These are phyloP conservation scores for Ceratocystis diversiconidia DNA, from an alignment of 2,329 filamentous ascomycete species.

Conservation along the genomic window DNA sequence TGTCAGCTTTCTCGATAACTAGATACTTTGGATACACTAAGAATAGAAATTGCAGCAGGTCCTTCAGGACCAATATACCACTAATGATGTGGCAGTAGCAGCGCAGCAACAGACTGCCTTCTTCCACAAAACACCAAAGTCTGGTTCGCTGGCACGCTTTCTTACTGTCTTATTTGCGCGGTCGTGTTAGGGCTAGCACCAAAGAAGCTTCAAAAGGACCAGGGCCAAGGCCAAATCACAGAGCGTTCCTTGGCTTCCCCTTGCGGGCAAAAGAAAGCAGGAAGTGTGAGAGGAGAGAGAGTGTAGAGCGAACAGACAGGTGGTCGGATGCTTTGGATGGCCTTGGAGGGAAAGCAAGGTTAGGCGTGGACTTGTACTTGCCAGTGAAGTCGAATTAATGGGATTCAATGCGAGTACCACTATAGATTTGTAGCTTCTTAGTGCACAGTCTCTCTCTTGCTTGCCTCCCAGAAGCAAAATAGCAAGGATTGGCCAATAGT, in stretches of 20 bases:
- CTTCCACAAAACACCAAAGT: not conserved
- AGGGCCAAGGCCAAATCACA: not conserved
- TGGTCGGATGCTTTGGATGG: not conserved
- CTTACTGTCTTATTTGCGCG: not conserved
- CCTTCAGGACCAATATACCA: not conserved
- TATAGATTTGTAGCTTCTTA: not conserved
- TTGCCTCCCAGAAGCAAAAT: not conserved
- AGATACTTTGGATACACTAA: not conserved
- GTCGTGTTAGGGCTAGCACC: not conserved
- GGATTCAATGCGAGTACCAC: not conserved
- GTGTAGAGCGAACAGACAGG: not conserved
- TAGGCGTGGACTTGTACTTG: not conserved
- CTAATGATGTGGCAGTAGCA: not conserved
- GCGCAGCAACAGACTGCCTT: not conserved
- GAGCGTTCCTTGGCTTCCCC: not conserved
- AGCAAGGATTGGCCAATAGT: not conserved
- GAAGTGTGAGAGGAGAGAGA: not conserved
- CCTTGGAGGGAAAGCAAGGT: not conserved
- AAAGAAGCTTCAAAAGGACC: not conserved
- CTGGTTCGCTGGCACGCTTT: not conserved
- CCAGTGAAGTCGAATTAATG: not conserved
- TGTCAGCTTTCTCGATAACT: not conserved
- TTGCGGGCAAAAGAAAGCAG: not conserved
- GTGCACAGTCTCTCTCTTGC: not conserved
- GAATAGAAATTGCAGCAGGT: constrained; percentile 6